Evolutionary conservation across 331 rosid genomes (phyloP).

Genomic region (Erythrophleum ivorense): DNA sequence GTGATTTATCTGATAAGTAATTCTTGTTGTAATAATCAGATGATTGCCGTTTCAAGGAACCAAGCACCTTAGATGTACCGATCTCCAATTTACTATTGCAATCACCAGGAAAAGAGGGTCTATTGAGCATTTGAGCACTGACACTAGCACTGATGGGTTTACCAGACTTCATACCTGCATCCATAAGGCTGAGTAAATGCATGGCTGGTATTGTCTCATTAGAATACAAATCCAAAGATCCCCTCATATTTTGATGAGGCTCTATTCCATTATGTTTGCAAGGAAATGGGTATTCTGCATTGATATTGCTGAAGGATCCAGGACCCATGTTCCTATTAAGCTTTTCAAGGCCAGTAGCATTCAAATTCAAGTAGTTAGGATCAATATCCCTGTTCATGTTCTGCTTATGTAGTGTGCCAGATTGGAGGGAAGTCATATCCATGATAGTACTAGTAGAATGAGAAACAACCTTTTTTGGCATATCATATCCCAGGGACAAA

Average conservation of each 20-base stretch:
- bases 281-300: slow-evolving; percentile 49
- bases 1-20: slow-evolving; percentile 50
- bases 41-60: slow-evolving; percentile 36
- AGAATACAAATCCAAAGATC: slow-evolving; percentile 59
- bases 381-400: slow-evolving; percentile 44
- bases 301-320: slow-evolving; percentile 49
- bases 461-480: slow-evolving; percentile 48
- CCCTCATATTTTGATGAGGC: slow-evolving; percentile 46
- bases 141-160: slow-evolving; percentile 48
- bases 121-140: slow-evolving; percentile 42
- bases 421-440: slow-evolving; percentile 37
- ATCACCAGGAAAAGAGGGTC: slow-evolving; percentile 47
- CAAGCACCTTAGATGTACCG: slow-evolving; percentile 44
- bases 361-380: slow-evolving; percentile 43
- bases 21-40: slow-evolving; percentile 36
- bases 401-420: slow-evolving; percentile 48
- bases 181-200: slow-evolving; percentile 82
- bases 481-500: slow-evolving; percentile 42
- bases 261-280: slow-evolving; percentile 47
- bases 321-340: slow-evolving; percentile 46
- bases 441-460: slow-evolving; percentile 42
- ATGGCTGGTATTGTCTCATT: slow-evolving; percentile 75
- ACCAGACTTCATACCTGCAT: slow-evolving; percentile 59
- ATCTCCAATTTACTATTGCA: slow-evolving; percentile 43
- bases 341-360: slow-evolving; percentile 44